These are phyloP conservation scores for Penicillium italicum DNA, from an alignment of 2,329 filamentous ascomycete species.

Conservation along the genomic window DNA sequence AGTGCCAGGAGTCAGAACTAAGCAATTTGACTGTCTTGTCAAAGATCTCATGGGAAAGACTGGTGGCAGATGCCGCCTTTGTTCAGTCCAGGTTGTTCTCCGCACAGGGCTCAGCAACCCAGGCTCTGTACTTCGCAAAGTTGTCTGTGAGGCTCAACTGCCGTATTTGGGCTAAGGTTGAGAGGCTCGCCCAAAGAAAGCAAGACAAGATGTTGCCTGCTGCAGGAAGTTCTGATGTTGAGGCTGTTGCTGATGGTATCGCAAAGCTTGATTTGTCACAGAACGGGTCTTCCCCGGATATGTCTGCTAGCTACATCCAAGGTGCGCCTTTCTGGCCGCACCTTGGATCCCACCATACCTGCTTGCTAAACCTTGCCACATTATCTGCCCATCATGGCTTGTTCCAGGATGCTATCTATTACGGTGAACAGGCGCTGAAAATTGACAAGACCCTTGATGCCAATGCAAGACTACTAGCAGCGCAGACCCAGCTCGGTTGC, in stretches of 20 bases:
- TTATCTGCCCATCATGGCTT: conserved; percentile 81
- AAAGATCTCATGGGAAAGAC: conserved; percentile 49
- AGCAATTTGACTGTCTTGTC: conserved; percentile 37
- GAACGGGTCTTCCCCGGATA: conserved; percentile 32
- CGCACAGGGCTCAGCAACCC: conserved; percentile 48
- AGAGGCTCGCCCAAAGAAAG: conserved; percentile 42
- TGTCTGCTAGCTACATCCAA: conserved; percentile 46
- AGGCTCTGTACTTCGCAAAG: conserved; percentile 49
- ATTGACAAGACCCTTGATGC: conserved; percentile 68
- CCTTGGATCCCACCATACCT: conserved; percentile 67
- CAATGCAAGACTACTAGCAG: conserved; percentile 50
- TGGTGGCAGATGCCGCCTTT: conserved; percentile 59
- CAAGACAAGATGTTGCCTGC: conserved; percentile 26
- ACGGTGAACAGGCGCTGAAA: conserved; percentile 77
- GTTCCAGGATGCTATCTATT: conserved; percentile 83
- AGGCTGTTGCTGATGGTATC: conserved; percentile 38
- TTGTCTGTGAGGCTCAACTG: conserved; percentile 49
- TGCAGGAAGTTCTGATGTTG: conserved; percentile 30
- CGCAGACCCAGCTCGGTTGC: conserved; percentile 46
- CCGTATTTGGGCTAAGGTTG: conserved; percentile 51
- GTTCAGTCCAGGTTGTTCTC: conserved; percentile 64
- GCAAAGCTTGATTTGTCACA: conserved; percentile 40
- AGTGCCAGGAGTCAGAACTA: conserved; percentile 28
- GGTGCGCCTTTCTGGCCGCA: conserved; percentile 76
- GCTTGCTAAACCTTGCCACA: conserved; percentile 68